Evolutionary conservation across 805 yeast genomes (phyloP).

Genomic region (Metschnikowia similis): DNA sequence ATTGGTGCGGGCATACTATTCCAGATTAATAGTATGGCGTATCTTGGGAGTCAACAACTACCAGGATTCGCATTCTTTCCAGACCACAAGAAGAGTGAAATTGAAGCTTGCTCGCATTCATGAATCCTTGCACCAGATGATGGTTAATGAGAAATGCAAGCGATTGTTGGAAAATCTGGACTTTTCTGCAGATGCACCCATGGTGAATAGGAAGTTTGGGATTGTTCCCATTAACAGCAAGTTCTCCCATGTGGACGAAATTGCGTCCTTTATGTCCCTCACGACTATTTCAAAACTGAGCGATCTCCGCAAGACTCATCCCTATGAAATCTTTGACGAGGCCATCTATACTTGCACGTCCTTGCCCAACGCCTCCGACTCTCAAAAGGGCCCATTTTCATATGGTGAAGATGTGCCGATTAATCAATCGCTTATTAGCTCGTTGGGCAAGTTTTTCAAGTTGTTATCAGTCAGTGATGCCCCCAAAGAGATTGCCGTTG

Average conservation of each 20-base stretch:
- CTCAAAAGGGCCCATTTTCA: background rate
- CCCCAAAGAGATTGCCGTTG: conserved; percentile 7
- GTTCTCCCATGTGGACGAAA: conserved; percentile 17
- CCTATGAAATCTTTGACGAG: conserved; percentile 65
- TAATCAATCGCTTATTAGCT: conserved; percentile 34
- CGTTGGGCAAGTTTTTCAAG: conserved; percentile 29
- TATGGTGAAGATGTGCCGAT: conserved; percentile 18
- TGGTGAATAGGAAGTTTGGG: conserved; percentile 46
- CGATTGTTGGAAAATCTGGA: conserved; percentile 11
- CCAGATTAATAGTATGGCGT: conserved; percentile 66
- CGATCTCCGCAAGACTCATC: conserved; percentile 47
- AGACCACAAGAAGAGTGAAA: conserved; percentile 28
- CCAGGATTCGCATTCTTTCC: conserved; percentile 31
- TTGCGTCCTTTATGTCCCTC: conserved; percentile 14
- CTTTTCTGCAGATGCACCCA: conserved; percentile 35
- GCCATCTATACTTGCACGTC: conserved; percentile 46
- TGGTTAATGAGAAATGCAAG: background rate
- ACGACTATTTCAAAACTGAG: conserved; percentile 21
- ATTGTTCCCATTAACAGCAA: conserved; percentile 34
- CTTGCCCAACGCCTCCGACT: conserved; percentile 16
- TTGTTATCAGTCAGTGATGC: conserved; percentile 32
- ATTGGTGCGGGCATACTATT: conserved; percentile 63
- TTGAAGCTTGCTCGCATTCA: conserved; percentile 27
- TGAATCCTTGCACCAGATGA: conserved; percentile 8
- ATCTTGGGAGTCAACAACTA: conserved; percentile 41